Evolutionary conservation across 306 rosid species (phyloP), one percentile per base, ranked within the genome.

Genomic region (Corylus americana): DNA sequence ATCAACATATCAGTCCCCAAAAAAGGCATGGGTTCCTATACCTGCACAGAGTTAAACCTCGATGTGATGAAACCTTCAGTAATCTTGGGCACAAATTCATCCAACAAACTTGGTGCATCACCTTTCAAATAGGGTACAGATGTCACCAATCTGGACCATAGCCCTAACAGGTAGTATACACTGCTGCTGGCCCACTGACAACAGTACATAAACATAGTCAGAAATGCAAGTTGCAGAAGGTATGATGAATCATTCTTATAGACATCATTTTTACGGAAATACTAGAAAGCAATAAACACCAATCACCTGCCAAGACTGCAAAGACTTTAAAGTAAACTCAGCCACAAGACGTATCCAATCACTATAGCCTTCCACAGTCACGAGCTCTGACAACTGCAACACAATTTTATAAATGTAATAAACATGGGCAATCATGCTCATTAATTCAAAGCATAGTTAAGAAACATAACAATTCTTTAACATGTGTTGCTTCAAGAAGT

Each of bases 101-200:
- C 99, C 78, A 95, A 91, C 80, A 93, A 91, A 92, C 99, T 93
- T 76, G 98, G 99, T 48, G 99, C 97, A 48, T 95, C 99, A 50
- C 97, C 99, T 80, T 95, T 95, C 92, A 95, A 87, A 89, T 95
- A 95, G 74, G 99, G 99, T 80, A 95, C 98, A 85, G 99, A 95
- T 63, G 98, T 77, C 81, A 95, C 99, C 88, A 95, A 91, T 89
- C 99, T 91, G 78, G 99, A 95, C 99, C 99, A 95, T 35, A 95
- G 83, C 58, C 99, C 99, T 84, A 95, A 85, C 37, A 95, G 96
- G 84, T 95, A 95, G 92, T 95, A 95, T 51, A 95, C 96, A 69
- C 99, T 95, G 86, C 93, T 95, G 92, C 99, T 93, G 79, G 98
- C 99, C 99, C 99, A 93, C 99, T 95, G 90, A 75, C 82, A 87